phyloP scores from a whole-genome alignment of 805 yeast genomes.

The Candida ulmi region DNA sequence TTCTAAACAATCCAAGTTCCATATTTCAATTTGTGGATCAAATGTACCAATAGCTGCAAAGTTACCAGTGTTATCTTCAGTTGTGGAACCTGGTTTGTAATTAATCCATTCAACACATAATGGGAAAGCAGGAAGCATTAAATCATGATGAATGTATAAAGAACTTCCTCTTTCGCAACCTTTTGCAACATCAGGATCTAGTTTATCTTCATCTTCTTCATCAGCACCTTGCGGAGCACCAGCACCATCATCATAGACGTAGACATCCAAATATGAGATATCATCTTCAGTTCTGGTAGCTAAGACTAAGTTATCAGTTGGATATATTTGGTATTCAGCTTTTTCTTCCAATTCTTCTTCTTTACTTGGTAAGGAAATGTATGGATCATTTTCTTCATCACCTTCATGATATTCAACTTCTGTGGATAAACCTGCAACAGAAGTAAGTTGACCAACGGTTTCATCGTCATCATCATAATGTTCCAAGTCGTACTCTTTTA shows the following conservation, averaged over 20 bases:
- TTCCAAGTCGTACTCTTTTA: constrained; percentile 84
- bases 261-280: constrained; percentile 84
- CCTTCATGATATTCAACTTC: constrained; percentile 55
- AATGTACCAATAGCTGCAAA: constrained; percentile 96
- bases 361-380: constrained; percentile 39
- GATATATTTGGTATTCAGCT: constrained; percentile 77
- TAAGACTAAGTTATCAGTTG: constrained; percentile 83
- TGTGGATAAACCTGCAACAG: constrained; percentile 67
- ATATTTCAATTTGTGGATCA: constrained; percentile 94
- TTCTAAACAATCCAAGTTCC: constrained; percentile 92
- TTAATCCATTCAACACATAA: constrained; percentile 94
- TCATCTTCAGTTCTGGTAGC: constrained; percentile 97
- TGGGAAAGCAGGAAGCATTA: constrained; percentile 96
- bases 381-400: constrained; percentile 36
- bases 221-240: constrained; percentile 67
- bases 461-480: constrained; percentile 77
- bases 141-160: constrained; percentile 90
- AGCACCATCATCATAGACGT: constrained; percentile 91
- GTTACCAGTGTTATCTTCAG: constrained; percentile 59
- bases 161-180: constrained; percentile 70
- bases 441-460: constrained; percentile 52
- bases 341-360: constrained; percentile 70
- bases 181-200: constrained; percentile 68
- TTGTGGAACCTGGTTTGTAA: constrained; percentile 45
- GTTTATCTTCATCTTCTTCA: constrained; percentile 59